Evolutionary conservation across 2,329 filamentous ascomycete species (phyloP).

Genomic region (Arthrobotrys sphaeroides): DNA sequence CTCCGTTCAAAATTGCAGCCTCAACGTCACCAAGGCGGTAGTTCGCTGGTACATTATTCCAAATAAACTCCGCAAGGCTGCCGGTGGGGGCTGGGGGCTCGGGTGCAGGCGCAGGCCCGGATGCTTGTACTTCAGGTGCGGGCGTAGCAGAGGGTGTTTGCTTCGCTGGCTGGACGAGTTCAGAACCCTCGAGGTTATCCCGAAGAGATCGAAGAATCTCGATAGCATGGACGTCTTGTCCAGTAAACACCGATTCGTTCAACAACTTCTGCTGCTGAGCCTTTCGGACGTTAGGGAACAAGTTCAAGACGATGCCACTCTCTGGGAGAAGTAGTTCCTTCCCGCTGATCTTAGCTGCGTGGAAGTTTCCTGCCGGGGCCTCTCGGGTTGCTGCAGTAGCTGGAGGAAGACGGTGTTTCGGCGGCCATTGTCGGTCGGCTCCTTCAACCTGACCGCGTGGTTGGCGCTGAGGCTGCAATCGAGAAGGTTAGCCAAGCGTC

Average conservation of each 20-base stretch:
- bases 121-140: not conserved
- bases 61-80: constrained; percentile 29
- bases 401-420: constrained; percentile 28
- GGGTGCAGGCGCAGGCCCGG: not conserved
- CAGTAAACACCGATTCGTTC: constrained; percentile 40
- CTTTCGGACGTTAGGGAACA: constrained; percentile 31
- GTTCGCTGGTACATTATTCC: constrained; percentile 36
- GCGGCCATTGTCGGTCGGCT: constrained; percentile 40
- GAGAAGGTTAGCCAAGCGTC: not conserved
- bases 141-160: not conserved
- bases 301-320: constrained; percentile 18
- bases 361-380: constrained; percentile 11
- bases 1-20: constrained; percentile 12
- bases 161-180: not conserved
- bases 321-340: constrained; percentile 30
- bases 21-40: constrained; percentile 35
- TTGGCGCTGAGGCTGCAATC: constrained; percentile 23
- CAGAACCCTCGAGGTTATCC: not conserved
- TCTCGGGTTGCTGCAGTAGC: constrained; percentile 1
- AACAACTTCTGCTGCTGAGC: constrained; percentile 28
- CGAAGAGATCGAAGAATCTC: constrained; percentile 24
- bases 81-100: not conserved
- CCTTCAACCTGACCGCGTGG: constrained; percentile 24
- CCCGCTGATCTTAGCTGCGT: constrained; percentile 14
- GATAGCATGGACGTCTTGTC: constrained; percentile 39